A percentile compares a stretch with the other conserved stretches of the same genome.
Conservation (phyloP, 208 protist genomes). For the Leishmania mexicana region DNA sequence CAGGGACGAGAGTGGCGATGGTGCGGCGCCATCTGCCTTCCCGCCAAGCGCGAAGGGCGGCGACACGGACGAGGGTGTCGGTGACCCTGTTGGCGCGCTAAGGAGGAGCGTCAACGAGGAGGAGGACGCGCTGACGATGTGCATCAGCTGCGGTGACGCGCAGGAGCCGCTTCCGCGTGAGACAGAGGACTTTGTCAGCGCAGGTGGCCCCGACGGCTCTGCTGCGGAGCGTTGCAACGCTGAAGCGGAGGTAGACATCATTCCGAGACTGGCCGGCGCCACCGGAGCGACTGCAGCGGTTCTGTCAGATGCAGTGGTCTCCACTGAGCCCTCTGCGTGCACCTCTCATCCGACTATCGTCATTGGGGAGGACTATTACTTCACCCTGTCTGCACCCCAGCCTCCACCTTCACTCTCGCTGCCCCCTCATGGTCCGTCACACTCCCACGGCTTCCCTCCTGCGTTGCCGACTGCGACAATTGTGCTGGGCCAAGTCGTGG, state of each 20-base stretch:
- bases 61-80: neutral
- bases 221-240: neutral
- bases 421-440: neutral
- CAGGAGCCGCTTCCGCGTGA: neutral
- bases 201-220: neutral
- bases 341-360: conserved; percentile 26
- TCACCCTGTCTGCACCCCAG: conserved; percentile 24
- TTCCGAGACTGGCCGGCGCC: neutral
- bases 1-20: neutral
- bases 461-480: conserved; percentile 21
- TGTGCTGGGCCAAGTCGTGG: conserved; percentile 54
- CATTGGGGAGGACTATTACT: conserved; percentile 75
- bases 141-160: neutral
- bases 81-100: neutral
- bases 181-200: neutral
- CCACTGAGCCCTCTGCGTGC: conserved; percentile 2
- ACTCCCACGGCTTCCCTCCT: neutral
- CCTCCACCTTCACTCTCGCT: neutral
- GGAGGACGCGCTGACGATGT: neutral
- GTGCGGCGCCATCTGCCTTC: neutral
- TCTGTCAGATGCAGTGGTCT: neutral
- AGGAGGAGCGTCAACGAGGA: neutral
- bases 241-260: conserved; percentile 4
- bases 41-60: neutral
- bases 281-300: neutral